phyloP scores from a whole-genome alignment of 1,284 basidiomycete species.

The Papiliotrema laurentii region DNA sequence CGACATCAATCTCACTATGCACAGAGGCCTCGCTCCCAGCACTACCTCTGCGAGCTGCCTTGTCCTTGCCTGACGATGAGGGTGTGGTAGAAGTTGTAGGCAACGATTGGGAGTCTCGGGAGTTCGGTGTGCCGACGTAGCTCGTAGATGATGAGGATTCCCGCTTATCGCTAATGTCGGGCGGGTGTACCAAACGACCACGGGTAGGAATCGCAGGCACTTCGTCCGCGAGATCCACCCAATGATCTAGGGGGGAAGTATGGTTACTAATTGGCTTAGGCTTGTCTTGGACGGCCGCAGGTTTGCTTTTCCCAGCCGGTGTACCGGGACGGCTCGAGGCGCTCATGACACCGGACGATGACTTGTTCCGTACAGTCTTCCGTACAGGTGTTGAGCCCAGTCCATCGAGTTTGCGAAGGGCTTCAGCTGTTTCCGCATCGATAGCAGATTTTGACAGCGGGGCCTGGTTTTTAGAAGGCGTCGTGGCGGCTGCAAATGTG shows the following conservation, averaged over 20 bases:
- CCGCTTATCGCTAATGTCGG: conserved; percentile 56
- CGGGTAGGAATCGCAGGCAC: conserved; percentile 6
- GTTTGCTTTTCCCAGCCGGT: conserved; percentile 52
- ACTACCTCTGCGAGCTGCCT: conserved; percentile 50
- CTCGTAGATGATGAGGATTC: conserved; percentile 87
- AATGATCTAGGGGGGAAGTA: conserved; percentile 30
- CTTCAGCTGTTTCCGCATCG: conserved; percentile 83
- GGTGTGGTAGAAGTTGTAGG: conserved; percentile 60
- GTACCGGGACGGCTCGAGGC: conserved; percentile 68
- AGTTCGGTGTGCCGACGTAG: conserved; percentile 56
- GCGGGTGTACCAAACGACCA: not conserved
- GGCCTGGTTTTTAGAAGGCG: conserved; percentile 52
- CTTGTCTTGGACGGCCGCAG: conserved; percentile 46
- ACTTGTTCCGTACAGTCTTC: conserved; percentile 46
- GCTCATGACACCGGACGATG: conserved; percentile 38
- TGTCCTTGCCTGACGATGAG: conserved; percentile 52
- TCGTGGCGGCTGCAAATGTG: no score
- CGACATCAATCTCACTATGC: conserved; percentile 54
- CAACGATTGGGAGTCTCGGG: conserved; percentile 31
- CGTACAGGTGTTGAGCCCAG: conserved; percentile 65
- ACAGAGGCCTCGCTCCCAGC: conserved; percentile 74
- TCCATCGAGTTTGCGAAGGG: conserved; percentile 89
- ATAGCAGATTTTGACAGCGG: conserved; percentile 23
- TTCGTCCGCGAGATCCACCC: conserved; percentile 32
- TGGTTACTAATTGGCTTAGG: conserved; percentile 5